phyloP scores from a whole-genome alignment of 108 stramenopile species.

The Nitzschia sp. region DNA sequence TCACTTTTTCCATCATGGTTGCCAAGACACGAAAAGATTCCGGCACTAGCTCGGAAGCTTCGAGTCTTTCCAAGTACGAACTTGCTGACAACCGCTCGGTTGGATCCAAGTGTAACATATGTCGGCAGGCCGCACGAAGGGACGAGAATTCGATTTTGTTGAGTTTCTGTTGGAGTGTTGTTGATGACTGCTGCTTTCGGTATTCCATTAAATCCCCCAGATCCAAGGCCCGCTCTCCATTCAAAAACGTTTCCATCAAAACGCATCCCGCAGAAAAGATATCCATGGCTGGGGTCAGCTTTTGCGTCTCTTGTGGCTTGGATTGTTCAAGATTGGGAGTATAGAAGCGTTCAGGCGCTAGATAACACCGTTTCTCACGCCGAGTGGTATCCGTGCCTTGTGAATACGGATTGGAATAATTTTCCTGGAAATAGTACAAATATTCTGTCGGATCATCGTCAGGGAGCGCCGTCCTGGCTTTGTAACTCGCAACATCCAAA shows the following conservation, averaged over 20 bases:
- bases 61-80: constrained; percentile 73
- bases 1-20: constrained; percentile 31
- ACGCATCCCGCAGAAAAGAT: constrained; percentile 97
- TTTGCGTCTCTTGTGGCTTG: background rate
- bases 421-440: constrained; percentile 90
- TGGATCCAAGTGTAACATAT: constrained; percentile 91
- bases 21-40: constrained; percentile 28
- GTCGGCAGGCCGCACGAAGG: constrained; percentile 79
- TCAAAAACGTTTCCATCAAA: constrained; percentile 91
- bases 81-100: constrained; percentile 63
- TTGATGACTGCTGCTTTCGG: constrained; percentile 42
- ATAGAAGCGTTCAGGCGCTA: constrained; percentile 94
- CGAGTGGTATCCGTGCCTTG: constrained; percentile 29
- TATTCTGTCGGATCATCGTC: constrained; percentile 94
- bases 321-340: constrained; percentile 35
- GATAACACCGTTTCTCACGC: constrained; percentile 90
- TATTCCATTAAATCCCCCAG: constrained; percentile 92
- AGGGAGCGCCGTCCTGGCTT: constrained; percentile 84
- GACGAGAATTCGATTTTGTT: constrained; percentile 85
- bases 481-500: constrained; percentile 91
- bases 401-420: constrained; percentile 10
- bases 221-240: constrained; percentile 93
- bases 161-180: constrained; percentile 75
- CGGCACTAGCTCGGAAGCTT: constrained; percentile 41
- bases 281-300: constrained; percentile 91